Evolutionary conservation across 1,284 basidiomycete genomes (phyloP), one percentile per base, ranked within the genome.

Genomic region (Moesziomyces parantarcticus): DNA sequence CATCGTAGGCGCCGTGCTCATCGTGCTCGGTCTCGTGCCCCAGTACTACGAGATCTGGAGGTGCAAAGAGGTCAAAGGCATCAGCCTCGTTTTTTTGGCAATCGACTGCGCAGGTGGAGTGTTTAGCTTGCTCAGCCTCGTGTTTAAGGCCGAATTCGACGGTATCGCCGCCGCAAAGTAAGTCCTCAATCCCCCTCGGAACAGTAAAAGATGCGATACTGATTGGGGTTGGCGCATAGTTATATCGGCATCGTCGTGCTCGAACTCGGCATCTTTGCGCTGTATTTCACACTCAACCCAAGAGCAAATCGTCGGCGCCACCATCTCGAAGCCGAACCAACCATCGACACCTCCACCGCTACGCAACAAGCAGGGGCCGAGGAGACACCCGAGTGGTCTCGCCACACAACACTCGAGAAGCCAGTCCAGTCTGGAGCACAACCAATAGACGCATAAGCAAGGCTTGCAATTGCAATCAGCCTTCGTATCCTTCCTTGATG

Each of bases 81-180:
- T 94, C 60, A 91, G 89, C 1, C 84, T 91, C 49, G 45, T 86
- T 3, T 92, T 93, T 84, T 90, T 93, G 86, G 73, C 85, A 1
- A 86, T 92, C 52, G 92, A 93, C 80, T 87, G 89, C 53, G 78
- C 88, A 18, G 92, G 92, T 32, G 92, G 90, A 5, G 83, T 93
- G 11, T 92, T 92, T 83, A 84, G 83, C 41, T 87, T 89, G 68
- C 84, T 92, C 10, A 91, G 90, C 23, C 86, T 93, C 36, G 88
- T 87, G 21, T 92, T 92, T 86, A 89, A 90, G 74, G 78, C 84
- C 8, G 77, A 87, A 8, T 89, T 93, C 70, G 90, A 93, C 81
- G 83, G 87, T 20, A 85, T 91, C 36, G 91, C 90, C 0, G 88
- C 87, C 11, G 86, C 56, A 13, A 62, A 62, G 53, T 59, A 48